Evolutionary conservation across 2,329 filamentous ascomycete species (phyloP).

Genomic region (Venturia aucupariae): DNA sequence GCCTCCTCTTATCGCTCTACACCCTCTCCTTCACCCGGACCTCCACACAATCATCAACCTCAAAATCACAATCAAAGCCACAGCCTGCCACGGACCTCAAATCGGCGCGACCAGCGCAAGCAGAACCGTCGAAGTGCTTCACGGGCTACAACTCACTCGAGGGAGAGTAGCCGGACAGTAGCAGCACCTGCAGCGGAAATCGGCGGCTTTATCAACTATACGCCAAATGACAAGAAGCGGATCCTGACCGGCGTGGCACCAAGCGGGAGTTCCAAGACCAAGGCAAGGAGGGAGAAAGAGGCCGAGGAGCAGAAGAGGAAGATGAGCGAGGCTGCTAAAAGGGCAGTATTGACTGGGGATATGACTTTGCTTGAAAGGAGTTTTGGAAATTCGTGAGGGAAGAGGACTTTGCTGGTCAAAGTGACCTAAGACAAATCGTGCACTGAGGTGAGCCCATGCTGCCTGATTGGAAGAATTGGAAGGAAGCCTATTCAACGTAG

Average conservation of each 20-base stretch:
- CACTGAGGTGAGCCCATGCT: no score
- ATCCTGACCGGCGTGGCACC: slow-evolving; percentile 88
- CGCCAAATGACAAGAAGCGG: slow-evolving; percentile 64
- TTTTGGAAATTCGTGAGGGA: neutral
- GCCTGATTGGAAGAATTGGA: no score
- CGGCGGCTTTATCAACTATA: slow-evolving; percentile 77
- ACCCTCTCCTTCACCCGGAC: neutral
- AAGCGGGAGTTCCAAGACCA: slow-evolving; percentile 85
- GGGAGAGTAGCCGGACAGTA: neutral
- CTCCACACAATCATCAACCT: neutral
- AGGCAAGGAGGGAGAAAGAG: slow-evolving; percentile 83
- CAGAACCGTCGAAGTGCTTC: neutral
- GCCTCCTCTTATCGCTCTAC: slow-evolving; percentile 1
- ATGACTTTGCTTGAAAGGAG: slow-evolving; percentile 31
- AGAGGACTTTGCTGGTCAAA: neutral
- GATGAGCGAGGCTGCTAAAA: slow-evolving; percentile 58
- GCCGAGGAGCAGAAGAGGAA: slow-evolving; percentile 65
- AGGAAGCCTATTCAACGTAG: no score
- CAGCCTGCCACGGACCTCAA: neutral
- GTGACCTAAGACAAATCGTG: no score
- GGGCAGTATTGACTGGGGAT: slow-evolving; percentile 63
- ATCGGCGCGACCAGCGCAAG: neutral
- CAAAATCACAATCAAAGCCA: neutral
- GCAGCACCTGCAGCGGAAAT: neutral
- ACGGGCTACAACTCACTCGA: neutral